These are phyloP conservation scores for Aquilaria yunnanensis DNA, from an alignment of 345 rosid genomes.

Conservation along the genomic window DNA sequence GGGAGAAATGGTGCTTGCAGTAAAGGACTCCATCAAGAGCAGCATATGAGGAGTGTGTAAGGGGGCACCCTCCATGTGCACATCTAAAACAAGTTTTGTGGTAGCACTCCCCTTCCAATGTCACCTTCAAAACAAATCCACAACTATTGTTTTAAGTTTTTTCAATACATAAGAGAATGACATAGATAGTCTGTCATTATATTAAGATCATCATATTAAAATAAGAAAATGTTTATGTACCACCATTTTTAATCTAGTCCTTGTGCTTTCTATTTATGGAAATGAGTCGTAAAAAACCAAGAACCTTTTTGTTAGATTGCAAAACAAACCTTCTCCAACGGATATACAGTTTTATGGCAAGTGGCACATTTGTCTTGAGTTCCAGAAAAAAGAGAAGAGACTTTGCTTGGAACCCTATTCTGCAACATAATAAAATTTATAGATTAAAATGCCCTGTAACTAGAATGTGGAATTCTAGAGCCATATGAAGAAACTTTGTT, in stretches of 20 bases:
- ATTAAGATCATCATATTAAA: background rate
- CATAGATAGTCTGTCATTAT: background rate
- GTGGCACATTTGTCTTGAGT: conserved; percentile 93
- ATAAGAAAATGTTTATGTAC: background rate
- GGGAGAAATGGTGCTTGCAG: conserved; percentile 95
- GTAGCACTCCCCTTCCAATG: conserved; percentile 87
- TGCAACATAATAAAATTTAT: conserved; percentile 21
- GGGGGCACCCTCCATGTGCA: conserved; percentile 84
- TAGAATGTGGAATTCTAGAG: too few species aligned
- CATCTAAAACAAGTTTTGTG: conserved; percentile 97
- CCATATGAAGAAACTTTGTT: too few species aligned
- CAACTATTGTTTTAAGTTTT: background rate
- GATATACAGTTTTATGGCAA: conserved; percentile 86
- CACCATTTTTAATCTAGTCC: background rate
- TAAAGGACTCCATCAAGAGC: conserved; percentile 82
- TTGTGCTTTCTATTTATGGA: too few species aligned
- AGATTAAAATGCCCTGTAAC: too few species aligned
- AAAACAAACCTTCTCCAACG: conserved; percentile 76
- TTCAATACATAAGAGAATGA: background rate
- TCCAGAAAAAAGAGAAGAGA: conserved; percentile 82
- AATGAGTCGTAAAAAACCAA: background rate
- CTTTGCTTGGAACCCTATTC: conserved; percentile 72
- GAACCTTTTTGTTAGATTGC: background rate
- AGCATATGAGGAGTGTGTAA: conserved; percentile 94
- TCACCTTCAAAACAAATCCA: conserved; percentile 32